Evolutionary conservation across 495 filamentous ascomycete genomes (phyloP).

Genomic region (Darksidea phi): DNA sequence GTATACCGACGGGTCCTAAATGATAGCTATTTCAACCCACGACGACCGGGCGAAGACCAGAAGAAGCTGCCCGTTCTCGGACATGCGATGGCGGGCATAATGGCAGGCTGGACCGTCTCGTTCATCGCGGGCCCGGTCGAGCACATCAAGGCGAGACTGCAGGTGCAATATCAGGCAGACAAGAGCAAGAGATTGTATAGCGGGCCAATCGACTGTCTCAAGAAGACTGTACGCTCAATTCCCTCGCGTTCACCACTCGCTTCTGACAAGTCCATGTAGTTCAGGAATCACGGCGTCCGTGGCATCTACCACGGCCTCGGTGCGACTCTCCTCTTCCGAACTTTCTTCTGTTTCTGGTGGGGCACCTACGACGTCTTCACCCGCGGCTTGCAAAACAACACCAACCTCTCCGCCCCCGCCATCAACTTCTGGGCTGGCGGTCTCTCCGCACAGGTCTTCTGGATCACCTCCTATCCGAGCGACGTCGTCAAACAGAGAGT

Average conservation of each 20-base stretch:
- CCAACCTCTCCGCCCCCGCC: slow-evolving; percentile 69
- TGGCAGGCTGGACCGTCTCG: slow-evolving; percentile 85
- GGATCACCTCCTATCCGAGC: slow-evolving; percentile 84
- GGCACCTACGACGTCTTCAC: slow-evolving; percentile 83
- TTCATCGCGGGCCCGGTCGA: slow-evolving; percentile 94
- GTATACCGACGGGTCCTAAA: slow-evolving; percentile 80
- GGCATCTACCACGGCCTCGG: slow-evolving; percentile 82
- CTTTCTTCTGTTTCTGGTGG: slow-evolving; percentile 99
- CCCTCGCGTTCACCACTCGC: neutral
- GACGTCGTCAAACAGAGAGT: slow-evolving; percentile 98
- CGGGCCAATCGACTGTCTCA: slow-evolving; percentile 79
- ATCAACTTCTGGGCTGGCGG: slow-evolving; percentile 98
- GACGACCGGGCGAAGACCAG: slow-evolving; percentile 28
- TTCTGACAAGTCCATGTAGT: slow-evolving; percentile 35
- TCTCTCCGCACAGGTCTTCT: slow-evolving; percentile 87
- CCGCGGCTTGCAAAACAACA: slow-evolving; percentile 61
- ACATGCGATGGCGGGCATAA: slow-evolving; percentile 80
- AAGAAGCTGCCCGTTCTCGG: slow-evolving; percentile 68
- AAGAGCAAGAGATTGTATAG: slow-evolving; percentile 75
- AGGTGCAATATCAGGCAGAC: slow-evolving; percentile 81
- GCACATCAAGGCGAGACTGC: slow-evolving; percentile 90
- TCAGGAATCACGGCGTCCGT: slow-evolving; percentile 63
- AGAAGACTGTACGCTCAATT: slow-evolving; percentile 60
- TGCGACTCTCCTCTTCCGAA: slow-evolving; percentile 83
- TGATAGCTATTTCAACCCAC: slow-evolving; percentile 68